Evolutionary conservation across 108 stramenopile genomes (phyloP).

Genomic region (Nitzschia putrida): DNA sequence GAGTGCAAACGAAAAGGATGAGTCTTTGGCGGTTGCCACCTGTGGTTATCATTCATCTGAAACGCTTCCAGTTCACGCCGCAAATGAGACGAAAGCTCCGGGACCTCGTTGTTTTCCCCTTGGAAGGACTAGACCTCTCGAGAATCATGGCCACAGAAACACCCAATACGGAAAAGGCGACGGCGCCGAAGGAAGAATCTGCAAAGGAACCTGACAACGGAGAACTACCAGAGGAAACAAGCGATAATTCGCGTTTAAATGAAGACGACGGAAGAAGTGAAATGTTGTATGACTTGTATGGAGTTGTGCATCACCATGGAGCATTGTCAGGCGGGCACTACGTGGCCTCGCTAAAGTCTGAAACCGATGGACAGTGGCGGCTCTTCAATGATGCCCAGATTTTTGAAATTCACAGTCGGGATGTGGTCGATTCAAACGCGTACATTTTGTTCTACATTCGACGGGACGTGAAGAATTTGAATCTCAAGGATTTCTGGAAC

Average conservation of each 20-base stretch:
- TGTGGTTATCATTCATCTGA: slow-evolving; percentile 92
- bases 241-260: slow-evolving; percentile 19
- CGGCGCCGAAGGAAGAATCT: no score
- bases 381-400: slow-evolving; percentile 90
- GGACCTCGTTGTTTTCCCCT: slow-evolving; percentile 90
- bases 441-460: slow-evolving; percentile 91
- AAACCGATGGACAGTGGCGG: slow-evolving; percentile 86
- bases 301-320: slow-evolving; percentile 91
- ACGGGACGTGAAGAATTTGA: slow-evolving; percentile 76
- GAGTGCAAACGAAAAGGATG: slow-evolving; percentile 84
- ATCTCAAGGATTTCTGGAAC: slow-evolving; percentile 86
- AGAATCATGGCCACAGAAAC: slow-evolving; percentile 72
- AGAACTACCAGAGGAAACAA: neutral
- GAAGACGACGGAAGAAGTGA: slow-evolving; percentile 47
- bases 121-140: slow-evolving; percentile 85
- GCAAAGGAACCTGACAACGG: neutral
- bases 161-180: neutral
- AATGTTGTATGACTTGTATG: slow-evolving; percentile 85
- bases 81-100: slow-evolving; percentile 89
- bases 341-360: slow-evolving; percentile 85
- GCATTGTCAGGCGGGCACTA: slow-evolving; percentile 88
- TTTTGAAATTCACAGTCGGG: slow-evolving; percentile 75
- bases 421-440: slow-evolving; percentile 87
- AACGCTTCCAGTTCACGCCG: slow-evolving; percentile 93
- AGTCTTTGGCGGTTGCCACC: slow-evolving; percentile 93